Evolutionary conservation across 1,284 basidiomycete species (phyloP), one percentile per base, ranked within the genome.

Genomic region (Malassezia dermatis): DNA sequence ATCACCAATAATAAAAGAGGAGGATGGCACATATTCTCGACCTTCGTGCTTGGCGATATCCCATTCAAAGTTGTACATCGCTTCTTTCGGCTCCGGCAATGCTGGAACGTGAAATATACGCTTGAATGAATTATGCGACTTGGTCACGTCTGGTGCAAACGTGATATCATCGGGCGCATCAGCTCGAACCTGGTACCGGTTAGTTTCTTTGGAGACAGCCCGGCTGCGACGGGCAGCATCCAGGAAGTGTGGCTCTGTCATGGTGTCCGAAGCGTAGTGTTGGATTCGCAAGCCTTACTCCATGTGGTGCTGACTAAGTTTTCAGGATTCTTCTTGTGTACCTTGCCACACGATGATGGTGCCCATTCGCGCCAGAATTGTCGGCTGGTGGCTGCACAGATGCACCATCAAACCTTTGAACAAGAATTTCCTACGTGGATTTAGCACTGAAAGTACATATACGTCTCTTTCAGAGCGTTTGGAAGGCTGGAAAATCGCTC

Each of bases 121-220:
- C 46, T 68, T 68, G 27, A 50, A 48, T 32, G 59, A 59, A 43
- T 69, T 72, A 56, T 73, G 71, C 37, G 63, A 59, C 8, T 56
- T 54, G 5, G 64, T 47, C 15, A 55, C 47, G 54, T 69, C 69
- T 0, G 71, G 71, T 1, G 66, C 68, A 41, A 69, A 69, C 10
- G 69, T 60, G 26, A 70, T 53, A n/a, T 68, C 69, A 15, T 62
- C 67, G 0, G 70, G 70, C 4, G 58, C 62, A 24, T 73, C 71
- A n/a, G 71, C 59, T 11, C 70, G 60, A 19, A 73, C 56, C 40
- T 71, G 63, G 2, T 59, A 35, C 2, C 17, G n/a, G 12, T 8
- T 31, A 15, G 26, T 11, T 11, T 34, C 23, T 27, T 47, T 50
- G 23, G 34, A 8, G 4, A 27, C 34, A 17, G 48, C 10, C 21